Evolutionary conservation across 1,139 yeast genomes (phyloP).

Genomic region (Candida pseudocylindracea): DNA sequence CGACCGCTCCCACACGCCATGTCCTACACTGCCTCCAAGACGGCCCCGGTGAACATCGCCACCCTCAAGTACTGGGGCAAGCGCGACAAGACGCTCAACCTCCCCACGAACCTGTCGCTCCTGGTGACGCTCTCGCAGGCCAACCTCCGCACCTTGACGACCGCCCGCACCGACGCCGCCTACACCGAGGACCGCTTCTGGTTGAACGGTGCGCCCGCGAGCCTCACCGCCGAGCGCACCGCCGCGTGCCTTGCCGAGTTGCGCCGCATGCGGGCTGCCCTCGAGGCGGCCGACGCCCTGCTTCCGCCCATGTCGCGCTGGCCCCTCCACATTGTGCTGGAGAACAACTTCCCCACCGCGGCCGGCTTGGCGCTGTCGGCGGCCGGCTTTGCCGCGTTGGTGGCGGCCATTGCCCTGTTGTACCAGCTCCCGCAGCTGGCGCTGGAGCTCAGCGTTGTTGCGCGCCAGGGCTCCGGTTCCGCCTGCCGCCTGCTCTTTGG

Average conservation of each 20-base stretch:
- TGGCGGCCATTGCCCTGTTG: conserved; percentile 63
- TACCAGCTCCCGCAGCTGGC: conserved; percentile 61
- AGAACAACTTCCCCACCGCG: conserved; percentile 96
- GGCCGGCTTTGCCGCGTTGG: conserved; percentile 94
- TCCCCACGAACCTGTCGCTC: conserved; percentile 90
- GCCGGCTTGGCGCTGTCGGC: conserved; percentile 97
- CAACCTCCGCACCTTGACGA: conserved; percentile 77
- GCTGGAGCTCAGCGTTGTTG: conserved; percentile 77
- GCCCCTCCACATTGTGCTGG: conserved; percentile 67
- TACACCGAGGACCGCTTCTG: conserved; percentile 50
- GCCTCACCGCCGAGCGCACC: conserved; percentile 46
- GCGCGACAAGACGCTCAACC: conserved; percentile 64
- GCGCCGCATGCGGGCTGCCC: conserved; percentile 34
- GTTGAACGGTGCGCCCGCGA: conserved; percentile 62
- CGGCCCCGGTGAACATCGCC: conserved; percentile 97
- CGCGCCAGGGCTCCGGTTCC: conserved; percentile 96
- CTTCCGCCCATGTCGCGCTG: conserved; percentile 41
- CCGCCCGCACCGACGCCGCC: conserved; percentile 45
- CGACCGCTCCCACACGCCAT: too few species aligned
- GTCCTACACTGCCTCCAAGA: conserved; percentile 46
- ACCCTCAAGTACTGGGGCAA: conserved; percentile 98
- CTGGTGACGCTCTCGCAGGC: conserved; percentile 84
- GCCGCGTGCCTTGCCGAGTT: conserved; percentile 63
- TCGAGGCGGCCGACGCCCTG: conserved; percentile 24
- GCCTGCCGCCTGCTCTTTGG: conserved; percentile 95